These are phyloP conservation scores for Wallemia mellicola DNA, from an alignment of 1,284 basidiomycete genomes.

Conservation along the genomic window DNA sequence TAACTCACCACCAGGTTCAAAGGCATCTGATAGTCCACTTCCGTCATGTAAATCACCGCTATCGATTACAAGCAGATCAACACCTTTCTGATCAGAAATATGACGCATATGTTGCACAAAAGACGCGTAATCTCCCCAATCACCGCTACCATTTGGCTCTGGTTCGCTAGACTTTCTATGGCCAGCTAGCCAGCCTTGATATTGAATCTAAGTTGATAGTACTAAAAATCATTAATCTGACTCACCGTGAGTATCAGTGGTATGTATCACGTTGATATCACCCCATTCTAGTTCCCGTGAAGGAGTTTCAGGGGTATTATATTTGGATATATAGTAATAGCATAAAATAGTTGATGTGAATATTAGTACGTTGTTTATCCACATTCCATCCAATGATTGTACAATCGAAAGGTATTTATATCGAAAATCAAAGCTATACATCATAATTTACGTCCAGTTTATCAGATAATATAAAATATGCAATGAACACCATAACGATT, in stretches of 20 bases:
- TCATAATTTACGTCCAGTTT: no score
- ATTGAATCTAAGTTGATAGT: not conserved
- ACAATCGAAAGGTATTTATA: no score
- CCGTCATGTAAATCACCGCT: conserved; percentile 53
- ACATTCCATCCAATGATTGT: no score
- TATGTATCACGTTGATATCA: conserved; percentile 46
- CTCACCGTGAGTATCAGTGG: conserved; percentile 40
- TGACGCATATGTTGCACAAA: conserved; percentile 54
- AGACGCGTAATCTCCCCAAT: conserved; percentile 47
- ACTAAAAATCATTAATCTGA: not conserved
- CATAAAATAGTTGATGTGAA: no score
- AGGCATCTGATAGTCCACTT: conserved; percentile 36
- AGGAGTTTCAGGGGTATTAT: conserved; percentile 2
- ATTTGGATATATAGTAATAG: no score
- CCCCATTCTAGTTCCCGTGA: conserved; percentile 31
- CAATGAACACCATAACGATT: no score
- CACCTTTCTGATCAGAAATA: conserved; percentile 24
- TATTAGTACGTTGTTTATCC: no score
- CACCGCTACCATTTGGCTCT: conserved; percentile 39
- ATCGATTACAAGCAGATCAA: conserved; percentile 37
- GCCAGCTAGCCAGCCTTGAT: conserved; percentile 18
- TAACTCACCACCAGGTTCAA: conserved; percentile 28
- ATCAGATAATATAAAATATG: no score
- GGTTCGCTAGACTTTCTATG: conserved; percentile 36
- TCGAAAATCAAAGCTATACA: no score